Conservation (phyloP, 306 rosid genomes). For the Cercis canadensis region DNA sequence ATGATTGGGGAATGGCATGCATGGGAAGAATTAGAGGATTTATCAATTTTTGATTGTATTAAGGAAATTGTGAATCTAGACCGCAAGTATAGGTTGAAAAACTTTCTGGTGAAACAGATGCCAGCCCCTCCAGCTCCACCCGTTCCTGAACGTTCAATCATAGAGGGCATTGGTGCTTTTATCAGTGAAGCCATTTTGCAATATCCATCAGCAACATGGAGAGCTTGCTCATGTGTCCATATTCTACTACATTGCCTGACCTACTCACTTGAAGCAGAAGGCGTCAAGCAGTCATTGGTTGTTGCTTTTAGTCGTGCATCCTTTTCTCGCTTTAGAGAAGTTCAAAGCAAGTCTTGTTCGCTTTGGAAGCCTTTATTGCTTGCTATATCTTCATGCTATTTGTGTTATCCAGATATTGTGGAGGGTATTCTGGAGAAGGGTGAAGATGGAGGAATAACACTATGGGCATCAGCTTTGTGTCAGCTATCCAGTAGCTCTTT, state of each 20-base stretch:
- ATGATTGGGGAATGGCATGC: slow-evolving; percentile 85
- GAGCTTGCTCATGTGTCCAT: slow-evolving; percentile 89
- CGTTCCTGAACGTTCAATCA: slow-evolving; percentile 70
- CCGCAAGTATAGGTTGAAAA: slow-evolving; percentile 48
- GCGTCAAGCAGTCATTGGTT: slow-evolving; percentile 68
- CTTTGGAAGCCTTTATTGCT: slow-evolving; percentile 87
- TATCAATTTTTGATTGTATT: slow-evolving; percentile 78
- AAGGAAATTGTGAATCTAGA: slow-evolving; percentile 72
- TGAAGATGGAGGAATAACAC: slow-evolving; percentile 59
- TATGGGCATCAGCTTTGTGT: slow-evolving; percentile 78
- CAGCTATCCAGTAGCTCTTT: slow-evolving; percentile 55
- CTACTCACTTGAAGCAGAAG: slow-evolving; percentile 66
- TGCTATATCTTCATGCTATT: slow-evolving; percentile 81
- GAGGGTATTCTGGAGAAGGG: slow-evolving; percentile 72
- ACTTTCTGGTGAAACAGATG: slow-evolving; percentile 63
- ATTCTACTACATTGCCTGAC: slow-evolving; percentile 65
- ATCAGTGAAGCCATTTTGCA: slow-evolving; percentile 72
- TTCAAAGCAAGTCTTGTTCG: slow-evolving; percentile 56
- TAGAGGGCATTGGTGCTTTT: slow-evolving; percentile 76
- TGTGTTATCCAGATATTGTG: slow-evolving; percentile 76
- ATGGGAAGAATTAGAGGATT: slow-evolving; percentile 91
- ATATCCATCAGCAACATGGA: slow-evolving; percentile 81
- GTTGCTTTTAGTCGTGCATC: slow-evolving; percentile 63
- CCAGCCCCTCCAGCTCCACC: slow-evolving; percentile 86
- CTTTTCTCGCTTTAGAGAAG: slow-evolving; percentile 61